phyloP scores from a whole-genome alignment of 192 early-diverging fungal genomes.

The Coemansia sp. region DNA sequence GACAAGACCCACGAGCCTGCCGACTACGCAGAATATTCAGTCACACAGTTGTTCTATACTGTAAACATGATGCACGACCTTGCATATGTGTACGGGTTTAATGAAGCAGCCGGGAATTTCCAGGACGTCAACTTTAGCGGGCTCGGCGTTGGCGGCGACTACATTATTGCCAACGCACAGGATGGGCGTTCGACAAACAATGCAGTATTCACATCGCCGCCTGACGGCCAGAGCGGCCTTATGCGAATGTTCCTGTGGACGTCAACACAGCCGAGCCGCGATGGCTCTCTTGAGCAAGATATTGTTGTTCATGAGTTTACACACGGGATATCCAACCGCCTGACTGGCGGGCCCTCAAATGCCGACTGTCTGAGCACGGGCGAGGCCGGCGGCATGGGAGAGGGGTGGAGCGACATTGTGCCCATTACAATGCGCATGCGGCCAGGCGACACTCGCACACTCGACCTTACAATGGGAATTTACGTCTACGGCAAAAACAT shows the following conservation, averaged over 20 bases:
- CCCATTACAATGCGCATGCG: slow-evolving; percentile 76
- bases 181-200: slow-evolving; percentile 85
- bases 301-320: slow-evolving; percentile 93
- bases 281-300: slow-evolving; percentile 84
- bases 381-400: slow-evolving; percentile 87
- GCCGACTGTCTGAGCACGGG: slow-evolving; percentile 85
- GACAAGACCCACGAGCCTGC: slow-evolving; percentile 64
- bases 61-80: slow-evolving; percentile 91
- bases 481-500: slow-evolving; percentile 89
- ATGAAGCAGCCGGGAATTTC: slow-evolving; percentile 90
- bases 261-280: slow-evolving; percentile 65
- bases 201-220: slow-evolving; percentile 93
- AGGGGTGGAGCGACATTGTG: slow-evolving; percentile 95
- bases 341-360: slow-evolving; percentile 90
- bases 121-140: slow-evolving; percentile 82
- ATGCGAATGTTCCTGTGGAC: slow-evolving; percentile 97
- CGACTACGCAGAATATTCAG: slow-evolving; percentile 73
- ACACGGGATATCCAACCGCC: slow-evolving; percentile 85
- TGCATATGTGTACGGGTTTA: slow-evolving; percentile 86
- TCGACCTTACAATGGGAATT: slow-evolving; percentile 61
- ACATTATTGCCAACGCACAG: slow-evolving; percentile 88
- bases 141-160: slow-evolving; percentile 78
- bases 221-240: slow-evolving; percentile 81
- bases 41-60: slow-evolving; percentile 90
- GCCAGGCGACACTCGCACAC: slow-evolving; percentile 45